phyloP scores from a whole-genome alignment of 306 rosid genomes.

The Lotus japonicus region DNA sequence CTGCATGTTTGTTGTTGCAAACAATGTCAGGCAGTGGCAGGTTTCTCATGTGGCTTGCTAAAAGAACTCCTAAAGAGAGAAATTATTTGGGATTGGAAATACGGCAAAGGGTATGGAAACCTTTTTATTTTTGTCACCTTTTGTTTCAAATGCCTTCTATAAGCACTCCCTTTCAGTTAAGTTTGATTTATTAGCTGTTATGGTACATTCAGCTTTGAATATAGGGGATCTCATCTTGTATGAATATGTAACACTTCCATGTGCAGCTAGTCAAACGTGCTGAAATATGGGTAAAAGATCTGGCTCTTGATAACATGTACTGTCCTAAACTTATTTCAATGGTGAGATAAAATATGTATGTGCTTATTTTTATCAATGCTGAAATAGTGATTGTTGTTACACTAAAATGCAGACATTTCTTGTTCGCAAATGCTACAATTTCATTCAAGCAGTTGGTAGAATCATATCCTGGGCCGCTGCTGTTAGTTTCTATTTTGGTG shows the following conservation, averaged over 20 bases:
- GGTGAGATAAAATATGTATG: background rate
- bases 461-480: constrained; percentile 76
- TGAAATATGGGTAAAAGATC: constrained; percentile 72
- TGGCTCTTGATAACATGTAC: constrained; percentile 72
- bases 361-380: background rate
- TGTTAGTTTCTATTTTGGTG: constrained; percentile 78
- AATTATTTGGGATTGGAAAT: constrained; percentile 89
- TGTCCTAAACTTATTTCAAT: constrained; percentile 24
- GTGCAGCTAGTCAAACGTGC: constrained; percentile 85
- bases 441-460: constrained; percentile 68
- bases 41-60: constrained; percentile 84
- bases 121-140: background rate
- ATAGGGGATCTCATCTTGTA: background rate
- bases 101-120: constrained; percentile 55
- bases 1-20: constrained; percentile 12
- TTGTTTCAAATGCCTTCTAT: constrained; percentile 13
- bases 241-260: constrained; percentile 7
- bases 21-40: constrained; percentile 75
- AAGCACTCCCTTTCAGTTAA: constrained; percentile 6
- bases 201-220: constrained; percentile 6
- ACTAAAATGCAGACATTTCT: constrained; percentile 62
- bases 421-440: constrained; percentile 76
- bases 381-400: constrained; percentile 10
- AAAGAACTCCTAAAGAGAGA: constrained; percentile 48
- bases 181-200: constrained; percentile 17